These are phyloP conservation scores for Capronia americana DNA, from an alignment of 2,329 filamentous ascomycete species.

Conservation along the genomic window DNA sequence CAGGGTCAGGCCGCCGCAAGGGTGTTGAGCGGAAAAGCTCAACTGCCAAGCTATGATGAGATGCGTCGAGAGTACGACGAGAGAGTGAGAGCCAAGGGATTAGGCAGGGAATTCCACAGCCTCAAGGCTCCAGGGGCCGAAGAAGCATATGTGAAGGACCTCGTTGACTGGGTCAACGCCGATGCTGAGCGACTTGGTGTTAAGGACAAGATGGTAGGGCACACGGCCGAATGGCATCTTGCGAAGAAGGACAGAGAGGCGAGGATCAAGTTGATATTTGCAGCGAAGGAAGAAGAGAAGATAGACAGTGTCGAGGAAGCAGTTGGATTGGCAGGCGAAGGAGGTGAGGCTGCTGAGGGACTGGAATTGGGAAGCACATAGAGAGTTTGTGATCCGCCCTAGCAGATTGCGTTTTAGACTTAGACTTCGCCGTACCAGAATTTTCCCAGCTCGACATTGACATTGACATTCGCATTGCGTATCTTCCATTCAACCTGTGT, in stretches of 20 bases:
- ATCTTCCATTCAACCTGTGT: neutral
- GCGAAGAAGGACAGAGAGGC: conserved; percentile 25
- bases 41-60: conserved; percentile 53
- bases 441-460: neutral
- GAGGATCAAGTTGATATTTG: conserved; percentile 17
- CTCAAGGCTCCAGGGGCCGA: conserved; percentile 45
- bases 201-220: conserved; percentile 34
- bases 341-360: neutral
- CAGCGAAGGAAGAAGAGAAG: conserved; percentile 1
- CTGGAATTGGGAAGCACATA: neutral
- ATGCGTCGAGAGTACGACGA: conserved; percentile 48
- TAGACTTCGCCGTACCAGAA: conserved; percentile 5
- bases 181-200: conserved; percentile 23
- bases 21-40: conserved; percentile 59
- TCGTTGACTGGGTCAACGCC: conserved; percentile 48
- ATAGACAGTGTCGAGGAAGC: neutral
- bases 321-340: conserved; percentile 1
- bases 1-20: conserved; percentile 68
- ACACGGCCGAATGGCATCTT: conserved; percentile 29
- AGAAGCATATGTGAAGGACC: conserved; percentile 44
- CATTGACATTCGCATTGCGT: neutral
- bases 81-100: conserved; percentile 41
- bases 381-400: neutral
- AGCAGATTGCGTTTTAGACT: neutral
- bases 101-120: conserved; percentile 48